Conservation (phyloP, 2,329 filamentous ascomycete species). For the Aspergillus proliferans region DNA sequence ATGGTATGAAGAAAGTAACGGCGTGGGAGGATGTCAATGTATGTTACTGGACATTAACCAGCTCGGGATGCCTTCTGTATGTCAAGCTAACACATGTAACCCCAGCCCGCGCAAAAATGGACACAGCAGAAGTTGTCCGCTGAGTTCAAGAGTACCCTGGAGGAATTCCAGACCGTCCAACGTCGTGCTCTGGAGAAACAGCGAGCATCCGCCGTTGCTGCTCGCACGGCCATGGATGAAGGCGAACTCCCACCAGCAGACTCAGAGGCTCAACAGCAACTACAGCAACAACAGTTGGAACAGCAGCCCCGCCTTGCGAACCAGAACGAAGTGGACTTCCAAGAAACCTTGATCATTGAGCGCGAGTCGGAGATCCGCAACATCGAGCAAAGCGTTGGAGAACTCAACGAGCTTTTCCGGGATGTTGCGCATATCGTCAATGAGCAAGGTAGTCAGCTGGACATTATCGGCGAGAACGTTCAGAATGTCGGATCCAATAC, state of each 20-base stretch:
- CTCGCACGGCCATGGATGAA: conserved; percentile 70
- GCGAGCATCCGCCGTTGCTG: conserved; percentile 75
- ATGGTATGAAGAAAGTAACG: conserved; percentile 88
- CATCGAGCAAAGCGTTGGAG: conserved; percentile 92
- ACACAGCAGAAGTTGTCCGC: conserved; percentile 91
- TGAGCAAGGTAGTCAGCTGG: conserved; percentile 84
- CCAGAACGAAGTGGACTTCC: conserved; percentile 95
- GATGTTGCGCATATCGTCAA: conserved; percentile 97
- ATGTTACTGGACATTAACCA: conserved; percentile 23
- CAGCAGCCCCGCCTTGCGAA: conserved; percentile 75
- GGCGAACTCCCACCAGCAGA: conserved; percentile 15
- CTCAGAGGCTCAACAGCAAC: conserved; percentile 40
- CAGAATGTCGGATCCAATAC: conserved; percentile 76
- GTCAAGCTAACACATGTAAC: conserved; percentile 4
- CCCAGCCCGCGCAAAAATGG: conserved; percentile 86
- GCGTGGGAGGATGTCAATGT: conserved; percentile 79
- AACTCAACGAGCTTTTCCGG: conserved; percentile 92
- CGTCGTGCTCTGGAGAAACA: conserved; percentile 87
- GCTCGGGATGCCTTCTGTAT: not conserved
- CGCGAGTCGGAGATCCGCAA: conserved; percentile 95
- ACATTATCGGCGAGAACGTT: conserved; percentile 83
- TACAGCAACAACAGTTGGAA: conserved; percentile 63
- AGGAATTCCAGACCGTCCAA: conserved; percentile 90
- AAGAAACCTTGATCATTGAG: conserved; percentile 90
- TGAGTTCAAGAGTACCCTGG: conserved; percentile 82